Evolutionary conservation across 352 stramenopile genomes (phyloP).

Genomic region (Globisporangium orthogonon): DNA sequence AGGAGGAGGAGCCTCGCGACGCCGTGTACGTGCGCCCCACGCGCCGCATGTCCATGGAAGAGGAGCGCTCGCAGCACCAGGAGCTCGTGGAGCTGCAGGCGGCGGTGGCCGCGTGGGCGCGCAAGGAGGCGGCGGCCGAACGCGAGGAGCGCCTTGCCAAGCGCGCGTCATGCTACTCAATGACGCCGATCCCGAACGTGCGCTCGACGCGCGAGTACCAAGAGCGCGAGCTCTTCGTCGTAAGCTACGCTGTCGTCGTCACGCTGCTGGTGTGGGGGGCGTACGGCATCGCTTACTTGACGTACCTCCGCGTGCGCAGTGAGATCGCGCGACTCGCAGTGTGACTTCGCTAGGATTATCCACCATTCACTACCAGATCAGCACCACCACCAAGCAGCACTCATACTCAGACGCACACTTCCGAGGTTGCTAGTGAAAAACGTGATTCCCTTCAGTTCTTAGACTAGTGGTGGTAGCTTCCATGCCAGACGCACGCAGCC

Average conservation of each 20-base stretch:
- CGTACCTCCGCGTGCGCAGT: slow-evolving; percentile 15
- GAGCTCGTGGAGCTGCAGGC: slow-evolving; percentile 55
- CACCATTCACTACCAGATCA: no score
- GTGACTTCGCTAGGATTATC: no score
- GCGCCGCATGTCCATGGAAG: slow-evolving; percentile 40
- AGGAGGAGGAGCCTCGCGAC: slow-evolving; percentile 26
- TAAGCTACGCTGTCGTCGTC: slow-evolving; percentile 35
- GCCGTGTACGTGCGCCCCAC: slow-evolving; percentile 22
- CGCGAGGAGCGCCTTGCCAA: slow-evolving; percentile 26
- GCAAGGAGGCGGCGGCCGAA: slow-evolving; percentile 38
- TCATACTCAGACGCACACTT: no score
- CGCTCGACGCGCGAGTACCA: slow-evolving; percentile 34
- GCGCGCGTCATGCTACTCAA: slow-evolving; percentile 26
- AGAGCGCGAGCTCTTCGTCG: slow-evolving; percentile 32
- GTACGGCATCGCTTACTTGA: slow-evolving; percentile 18
- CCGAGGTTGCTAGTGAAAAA: background rate
- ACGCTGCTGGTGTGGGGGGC: slow-evolving; percentile 47
- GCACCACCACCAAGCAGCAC: no score
- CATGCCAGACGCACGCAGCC: background rate
- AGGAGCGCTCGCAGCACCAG: slow-evolving; percentile 36
- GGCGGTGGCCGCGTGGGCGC: slow-evolving; percentile 40
- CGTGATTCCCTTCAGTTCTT: background rate
- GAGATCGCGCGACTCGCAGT: slow-evolving; percentile 1
- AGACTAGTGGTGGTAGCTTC: slow-evolving; percentile 9
- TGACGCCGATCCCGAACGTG: slow-evolving; percentile 26